Evolutionary conservation across 2,329 filamentous ascomycete genomes (phyloP), one percentile per base, ranked within the genome.

Genomic region (Penicillium corylophilum): DNA sequence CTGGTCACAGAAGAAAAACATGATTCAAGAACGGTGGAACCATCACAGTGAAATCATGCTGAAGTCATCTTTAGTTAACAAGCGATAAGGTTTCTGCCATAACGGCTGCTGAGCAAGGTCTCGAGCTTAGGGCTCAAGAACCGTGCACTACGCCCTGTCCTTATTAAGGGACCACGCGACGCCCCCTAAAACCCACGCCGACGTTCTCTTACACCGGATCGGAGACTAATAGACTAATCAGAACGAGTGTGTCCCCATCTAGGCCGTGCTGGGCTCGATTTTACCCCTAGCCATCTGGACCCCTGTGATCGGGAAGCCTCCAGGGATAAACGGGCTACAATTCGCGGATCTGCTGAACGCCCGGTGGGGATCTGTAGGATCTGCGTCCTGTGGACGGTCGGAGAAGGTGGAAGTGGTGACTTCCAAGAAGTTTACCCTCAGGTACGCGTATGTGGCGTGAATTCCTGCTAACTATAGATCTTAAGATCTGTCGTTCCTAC

Each of bases 361-460:
- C 26, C 24, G 24, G 54, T 54, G 50, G 54, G 33, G 47, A 41
- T 35, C 23, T 31, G 47, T 46, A 51, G 54, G 54, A 51, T 45
- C 54, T 51, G 54, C 51, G 28, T 56, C 47, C 50, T 50, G 51
- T 48, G 6, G 22, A 44, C 16, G 23, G 23, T 35, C 7, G 35
- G 16, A 20, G 18, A 2, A 9, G 3, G 5, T 12, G 35, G 35
- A 12, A 38, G 18, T 20, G 16, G 35, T 16, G 20, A 36, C 18
- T 12, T 20, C 9, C 4, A 20, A 8, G 33, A 36, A 20, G 16
- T 36, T 36, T 12, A 8, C 16, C 16, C 33, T 36, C 33, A 36
- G 9, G 16, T 36, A 36, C 29, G 29, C 29, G 29, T 5, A n/a
- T n/a, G 1, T 16, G 31, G 31, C 6, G 15, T 1, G 15, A 7